A percentile compares a stretch with the other conserved stretches of the same genome.
These are phyloP conservation scores for Ochromonas danica DNA, from an alignment of 108 stramenopile genomes.

Conservation along the genomic window DNA sequence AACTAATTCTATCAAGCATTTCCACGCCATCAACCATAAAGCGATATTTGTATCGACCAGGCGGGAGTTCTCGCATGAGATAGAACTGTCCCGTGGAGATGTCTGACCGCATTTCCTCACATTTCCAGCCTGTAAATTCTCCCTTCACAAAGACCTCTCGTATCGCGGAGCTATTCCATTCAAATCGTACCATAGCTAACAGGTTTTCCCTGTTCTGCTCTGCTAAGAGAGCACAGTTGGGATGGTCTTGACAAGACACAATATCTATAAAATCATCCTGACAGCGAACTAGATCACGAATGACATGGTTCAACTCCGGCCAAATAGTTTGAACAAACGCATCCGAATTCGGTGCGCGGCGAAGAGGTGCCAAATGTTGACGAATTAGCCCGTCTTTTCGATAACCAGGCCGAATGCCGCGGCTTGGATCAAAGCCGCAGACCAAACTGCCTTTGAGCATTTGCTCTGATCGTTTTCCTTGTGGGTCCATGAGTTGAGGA, in stretches of 20 bases:
- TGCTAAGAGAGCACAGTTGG: not conserved
- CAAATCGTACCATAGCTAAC: not conserved
- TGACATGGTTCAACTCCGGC: not conserved
- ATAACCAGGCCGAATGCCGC: slow-evolving; percentile 1
- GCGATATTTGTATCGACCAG: slow-evolving; percentile 22
- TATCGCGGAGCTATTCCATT: not conserved
- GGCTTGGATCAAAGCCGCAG: slow-evolving; percentile 7
- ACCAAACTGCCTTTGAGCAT: not conserved
- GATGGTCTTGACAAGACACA: not conserved
- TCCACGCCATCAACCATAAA: slow-evolving; percentile 27
- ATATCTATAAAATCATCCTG: slow-evolving; percentile 2
- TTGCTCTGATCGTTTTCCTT: slow-evolving; percentile 9
- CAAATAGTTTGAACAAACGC: not conserved
- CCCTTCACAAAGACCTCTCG: slow-evolving; percentile 3
- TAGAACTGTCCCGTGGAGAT: not conserved
- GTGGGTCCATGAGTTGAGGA: not conserved
- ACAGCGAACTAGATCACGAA: not conserved
- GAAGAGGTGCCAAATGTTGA: not conserved
- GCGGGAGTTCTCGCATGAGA: not conserved
- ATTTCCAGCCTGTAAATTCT: slow-evolving; percentile 24
- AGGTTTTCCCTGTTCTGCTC: not conserved
- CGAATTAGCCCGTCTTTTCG: not conserved
- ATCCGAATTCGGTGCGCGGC: not conserved
- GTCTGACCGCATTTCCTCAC: not conserved
- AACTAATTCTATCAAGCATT: too few species aligned